A percentile compares a stretch with the other conserved stretches of the same genome.
These are phyloP conservation scores for Mycena rosella DNA, from an alignment of 768 basidiomycete genomes.

Conservation along the genomic window DNA sequence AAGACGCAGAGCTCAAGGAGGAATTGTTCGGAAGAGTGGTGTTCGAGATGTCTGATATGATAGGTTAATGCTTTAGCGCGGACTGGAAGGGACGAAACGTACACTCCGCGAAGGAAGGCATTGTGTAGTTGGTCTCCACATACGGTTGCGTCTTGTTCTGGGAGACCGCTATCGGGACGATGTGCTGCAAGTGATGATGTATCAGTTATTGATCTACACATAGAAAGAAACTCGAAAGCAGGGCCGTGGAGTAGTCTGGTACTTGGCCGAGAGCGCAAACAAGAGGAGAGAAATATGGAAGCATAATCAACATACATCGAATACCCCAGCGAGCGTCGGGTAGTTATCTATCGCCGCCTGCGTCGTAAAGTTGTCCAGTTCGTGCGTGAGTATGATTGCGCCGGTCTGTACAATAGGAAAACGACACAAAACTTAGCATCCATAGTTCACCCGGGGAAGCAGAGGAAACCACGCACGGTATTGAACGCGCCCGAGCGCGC, in stretches of 20 bases:
- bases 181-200: no score
- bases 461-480: not conserved
- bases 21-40: no score
- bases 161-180: slow-evolving; percentile 68
- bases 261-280: no score
- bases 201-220: no score
- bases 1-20: no score
- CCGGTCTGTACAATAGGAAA: slow-evolving; percentile 22
- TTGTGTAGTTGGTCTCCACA: slow-evolving; percentile 52
- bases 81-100: no score
- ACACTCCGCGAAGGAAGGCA: not conserved
- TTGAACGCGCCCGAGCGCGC: slow-evolving; percentile 9
- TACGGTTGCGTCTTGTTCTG: slow-evolving; percentile 66
- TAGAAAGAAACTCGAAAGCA: no score
- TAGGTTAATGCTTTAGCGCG: no score
- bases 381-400: slow-evolving; percentile 55
- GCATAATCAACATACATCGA: slow-evolving; percentile 49
- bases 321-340: slow-evolving; percentile 56
- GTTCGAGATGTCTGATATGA: no score
- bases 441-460: not conserved
- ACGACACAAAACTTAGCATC: no score
- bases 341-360: slow-evolving; percentile 65
- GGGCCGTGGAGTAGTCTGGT: no score
- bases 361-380: slow-evolving; percentile 73
- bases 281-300: no score